These are phyloP conservation scores for Apiospora malaysiana DNA, from an alignment of 2,329 filamentous ascomycete species.

Conservation along the genomic window DNA sequence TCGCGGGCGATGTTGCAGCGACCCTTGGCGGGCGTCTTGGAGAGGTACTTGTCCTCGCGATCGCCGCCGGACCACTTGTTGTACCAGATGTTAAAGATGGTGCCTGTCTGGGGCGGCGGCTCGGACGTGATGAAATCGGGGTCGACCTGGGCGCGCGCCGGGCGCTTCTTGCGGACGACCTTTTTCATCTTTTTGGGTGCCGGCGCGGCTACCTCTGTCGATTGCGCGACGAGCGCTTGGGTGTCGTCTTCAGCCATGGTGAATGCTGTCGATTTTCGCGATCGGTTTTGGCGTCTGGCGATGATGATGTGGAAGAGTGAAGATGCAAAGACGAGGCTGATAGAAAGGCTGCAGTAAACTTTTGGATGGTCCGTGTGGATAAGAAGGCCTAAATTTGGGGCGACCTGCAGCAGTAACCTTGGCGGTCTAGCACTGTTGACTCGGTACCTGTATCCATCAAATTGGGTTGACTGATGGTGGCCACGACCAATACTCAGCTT, in stretches of 20 bases:
- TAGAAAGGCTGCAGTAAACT: constrained; percentile 7
- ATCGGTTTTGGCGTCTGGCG: not conserved
- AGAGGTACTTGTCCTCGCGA: constrained; percentile 87
- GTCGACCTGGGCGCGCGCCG: constrained; percentile 90
- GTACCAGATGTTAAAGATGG: constrained; percentile 98
- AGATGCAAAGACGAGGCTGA: not conserved
- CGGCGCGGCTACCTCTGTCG: constrained; percentile 53
- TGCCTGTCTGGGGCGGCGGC: constrained; percentile 89
- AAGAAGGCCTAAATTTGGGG: not conserved
- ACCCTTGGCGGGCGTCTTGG: constrained; percentile 79
- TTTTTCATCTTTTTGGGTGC: constrained; percentile 77
- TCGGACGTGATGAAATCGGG: constrained; percentile 81
- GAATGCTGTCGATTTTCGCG: too few relatives aligned
- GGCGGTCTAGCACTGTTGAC: not conserved
- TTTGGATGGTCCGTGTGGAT: constrained; percentile 13
- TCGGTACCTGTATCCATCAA: too few relatives aligned
- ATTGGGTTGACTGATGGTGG: not conserved
- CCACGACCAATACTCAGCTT: not conserved
- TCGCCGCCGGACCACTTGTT: constrained; percentile 98
- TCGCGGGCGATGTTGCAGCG: constrained; percentile 88
- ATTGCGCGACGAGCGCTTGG: constrained; percentile 32
- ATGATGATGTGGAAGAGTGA: constrained; percentile 9
- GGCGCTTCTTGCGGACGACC: constrained; percentile 85
- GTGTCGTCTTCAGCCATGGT: constrained; percentile 31
- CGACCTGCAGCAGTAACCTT: not conserved